Conservation (phyloP, 2,329 filamentous ascomycete species). For the Exophiala alcalophila region DNA sequence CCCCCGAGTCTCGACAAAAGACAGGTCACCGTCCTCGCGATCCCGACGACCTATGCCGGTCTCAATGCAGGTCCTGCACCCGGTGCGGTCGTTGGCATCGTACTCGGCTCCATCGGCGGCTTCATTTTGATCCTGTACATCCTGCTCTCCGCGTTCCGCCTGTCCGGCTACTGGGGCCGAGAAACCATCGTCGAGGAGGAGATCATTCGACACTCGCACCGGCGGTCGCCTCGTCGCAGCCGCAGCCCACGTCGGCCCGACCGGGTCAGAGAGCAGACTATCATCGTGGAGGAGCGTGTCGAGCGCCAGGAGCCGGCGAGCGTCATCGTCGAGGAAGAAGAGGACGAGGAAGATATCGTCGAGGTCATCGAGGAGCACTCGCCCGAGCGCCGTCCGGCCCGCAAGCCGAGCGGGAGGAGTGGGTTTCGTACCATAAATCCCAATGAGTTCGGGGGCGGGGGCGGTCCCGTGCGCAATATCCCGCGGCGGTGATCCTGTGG, state of each 20-base stretch:
- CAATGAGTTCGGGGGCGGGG: conserved; percentile 30
- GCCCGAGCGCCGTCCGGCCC: conserved; percentile 22
- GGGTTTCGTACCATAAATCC: conserved; percentile 31
- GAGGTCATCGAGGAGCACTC: conserved; percentile 33
- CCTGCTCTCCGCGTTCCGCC: conserved; percentile 31
- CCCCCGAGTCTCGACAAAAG: conserved; percentile 22
- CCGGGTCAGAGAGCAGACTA: conserved; percentile 10
- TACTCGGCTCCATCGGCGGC: conserved; percentile 48
- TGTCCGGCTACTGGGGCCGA: conserved; percentile 8
- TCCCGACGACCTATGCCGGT: conserved; percentile 60
- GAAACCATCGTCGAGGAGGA: conserved; percentile 22
- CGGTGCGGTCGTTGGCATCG: conserved; percentile 46
- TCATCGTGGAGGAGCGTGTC: conserved; percentile 24
- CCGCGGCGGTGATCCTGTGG: conserved; percentile 15
- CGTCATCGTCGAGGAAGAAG: conserved; percentile 20
- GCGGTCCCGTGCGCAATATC: conserved; percentile 24
- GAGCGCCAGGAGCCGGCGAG: conserved; percentile 13
- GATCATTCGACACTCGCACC: conserved; percentile 20
- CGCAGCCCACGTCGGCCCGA: conserved; percentile 5
- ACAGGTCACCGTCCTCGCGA: conserved; percentile 42
- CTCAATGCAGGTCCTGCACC: conserved; percentile 52
- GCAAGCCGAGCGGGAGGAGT: conserved; percentile 21
- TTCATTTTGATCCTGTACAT: conserved; percentile 55
- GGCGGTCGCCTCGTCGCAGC: conserved; percentile 12
- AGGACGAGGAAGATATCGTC: conserved; percentile 29